Evolutionary conservation across 1,284 basidiomycete species (phyloP), one percentile per base, ranked within the genome.

Genomic region (Gomphus sp.): DNA sequence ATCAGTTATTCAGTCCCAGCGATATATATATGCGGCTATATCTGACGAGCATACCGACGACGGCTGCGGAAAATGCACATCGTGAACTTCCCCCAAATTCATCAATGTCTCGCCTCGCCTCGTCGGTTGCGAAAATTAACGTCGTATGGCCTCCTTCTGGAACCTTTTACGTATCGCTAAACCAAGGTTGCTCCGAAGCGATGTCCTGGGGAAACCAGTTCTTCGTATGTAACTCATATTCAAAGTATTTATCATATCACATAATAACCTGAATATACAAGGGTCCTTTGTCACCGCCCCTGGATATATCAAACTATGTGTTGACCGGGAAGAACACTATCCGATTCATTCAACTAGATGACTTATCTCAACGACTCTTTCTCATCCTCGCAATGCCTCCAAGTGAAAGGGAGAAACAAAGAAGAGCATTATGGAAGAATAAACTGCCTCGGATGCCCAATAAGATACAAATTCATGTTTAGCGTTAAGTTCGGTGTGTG

Each of bases 311-410:
- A 16, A 44, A 53, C 28, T 12, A 6, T 16, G 22, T 58, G n/a
- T 9, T 58, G n/a, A 9, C 49, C 12, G 57, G 49, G 43, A 28
- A n/a, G 31, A 58, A 58, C 33, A 53, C 49, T 9, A 58, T 58
- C 25, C 36, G 34, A 14, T 45, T 58, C 34, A 28, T 58, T 44
- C 57, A 58, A 18, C 45, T 58, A 12, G 33, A 41, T 14, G 57
- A 58, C 22, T 39, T 43, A 34, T 52, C 57, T 7, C 18, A 51
- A 31, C n/a, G 22, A 14, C 10, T 53, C n/a, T 58, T 58, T 31
- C 33, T 58, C 28, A 31, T 58, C 34, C 49, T 58, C 8, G 50
- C 57, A 16, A 52, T 52, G 12, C 56, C 47, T 14, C 56, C 47
- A 16, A 50, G 43, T 52, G 33, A 41, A 16, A 31, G 5, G 18